Evolutionary conservation across 345 rosid species (phyloP).

Genomic region (Acer yangbiense): DNA sequence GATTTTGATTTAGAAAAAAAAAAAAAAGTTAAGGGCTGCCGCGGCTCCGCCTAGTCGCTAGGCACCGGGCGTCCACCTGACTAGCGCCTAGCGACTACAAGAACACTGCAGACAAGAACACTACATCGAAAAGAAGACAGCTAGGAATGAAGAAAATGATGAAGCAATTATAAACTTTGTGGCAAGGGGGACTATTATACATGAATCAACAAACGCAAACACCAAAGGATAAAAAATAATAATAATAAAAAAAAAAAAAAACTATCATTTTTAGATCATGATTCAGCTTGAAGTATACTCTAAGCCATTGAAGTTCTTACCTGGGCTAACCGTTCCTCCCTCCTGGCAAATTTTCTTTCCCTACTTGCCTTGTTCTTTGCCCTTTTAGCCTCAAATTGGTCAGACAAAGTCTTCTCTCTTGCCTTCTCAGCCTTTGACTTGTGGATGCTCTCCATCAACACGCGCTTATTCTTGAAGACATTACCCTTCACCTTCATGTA

Average conservation of each 20-base stretch:
- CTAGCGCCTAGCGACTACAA: no score
- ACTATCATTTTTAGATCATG: not conserved
- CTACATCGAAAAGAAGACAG: not conserved
- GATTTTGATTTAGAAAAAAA: no score
- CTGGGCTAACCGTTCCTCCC: constrained; percentile 94
- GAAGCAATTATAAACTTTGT: not conserved
- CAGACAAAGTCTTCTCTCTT: constrained; percentile 90
- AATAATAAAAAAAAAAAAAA: not conserved
- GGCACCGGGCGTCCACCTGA: no score
- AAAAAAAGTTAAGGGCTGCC: no score
- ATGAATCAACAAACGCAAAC: not conserved
- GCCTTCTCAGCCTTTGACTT: constrained; percentile 96
- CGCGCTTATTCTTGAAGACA: constrained; percentile 94
- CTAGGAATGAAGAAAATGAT: not conserved
- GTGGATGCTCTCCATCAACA: constrained; percentile 96
- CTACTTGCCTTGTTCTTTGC: constrained; percentile 97
- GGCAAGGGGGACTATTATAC: not conserved
- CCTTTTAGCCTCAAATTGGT: constrained; percentile 95
- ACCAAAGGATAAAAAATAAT: no score
- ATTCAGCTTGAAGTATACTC: not conserved
- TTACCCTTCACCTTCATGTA: constrained; percentile 99
- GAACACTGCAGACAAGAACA: not conserved
- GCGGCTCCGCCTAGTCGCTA: no score
- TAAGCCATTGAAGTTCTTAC: constrained; percentile 32
- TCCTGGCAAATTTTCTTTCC: constrained; percentile 82